phyloP scores from a whole-genome alignment of 2,329 filamentous ascomycete genomes.

The Claviceps sp. region DNA sequence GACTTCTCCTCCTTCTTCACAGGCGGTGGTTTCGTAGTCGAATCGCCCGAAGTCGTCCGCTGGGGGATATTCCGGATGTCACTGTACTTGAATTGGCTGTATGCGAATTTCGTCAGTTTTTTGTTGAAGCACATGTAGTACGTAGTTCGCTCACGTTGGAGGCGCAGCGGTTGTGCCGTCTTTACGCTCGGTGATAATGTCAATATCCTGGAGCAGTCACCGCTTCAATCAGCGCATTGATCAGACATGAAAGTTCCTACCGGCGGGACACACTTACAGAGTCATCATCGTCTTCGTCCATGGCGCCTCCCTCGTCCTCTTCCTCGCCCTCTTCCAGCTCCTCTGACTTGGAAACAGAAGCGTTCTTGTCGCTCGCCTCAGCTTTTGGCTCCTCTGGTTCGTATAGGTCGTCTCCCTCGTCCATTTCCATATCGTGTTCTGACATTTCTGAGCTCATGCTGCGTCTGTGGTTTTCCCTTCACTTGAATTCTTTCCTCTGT shows the following conservation, averaged over 20 bases:
- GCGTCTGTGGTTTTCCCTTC: background rate
- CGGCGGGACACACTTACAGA: conserved; percentile 11
- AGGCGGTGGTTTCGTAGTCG: conserved; percentile 29
- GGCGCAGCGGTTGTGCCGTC: conserved; percentile 48
- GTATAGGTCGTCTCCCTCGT: conserved; percentile 57
- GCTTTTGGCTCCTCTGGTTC: conserved; percentile 41
- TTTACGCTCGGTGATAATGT: conserved; percentile 55
- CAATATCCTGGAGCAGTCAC: conserved; percentile 38
- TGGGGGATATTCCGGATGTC: conserved; percentile 54
- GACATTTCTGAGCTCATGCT: conserved; percentile 6
- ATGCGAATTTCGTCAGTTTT: background rate
- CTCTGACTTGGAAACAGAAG: conserved; percentile 26
- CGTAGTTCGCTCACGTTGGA: conserved; percentile 32
- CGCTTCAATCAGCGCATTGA: background rate
- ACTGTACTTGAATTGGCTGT: conserved; percentile 47
- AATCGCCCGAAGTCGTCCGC: conserved; percentile 40
- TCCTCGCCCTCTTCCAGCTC: conserved; percentile 53
- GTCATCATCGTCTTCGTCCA: conserved; percentile 46
- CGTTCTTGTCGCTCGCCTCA: conserved; percentile 19
- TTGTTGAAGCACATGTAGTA: too few species aligned
- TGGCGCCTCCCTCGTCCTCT: conserved; percentile 46
- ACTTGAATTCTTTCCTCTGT: background rate
- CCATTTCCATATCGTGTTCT: conserved; percentile 43
- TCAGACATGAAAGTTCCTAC: too few species aligned
- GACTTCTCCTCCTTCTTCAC: conserved; percentile 33